Evolutionary conservation across 495 filamentous ascomycete species (phyloP).

Genomic region (Polyplosphaeria fusca): DNA sequence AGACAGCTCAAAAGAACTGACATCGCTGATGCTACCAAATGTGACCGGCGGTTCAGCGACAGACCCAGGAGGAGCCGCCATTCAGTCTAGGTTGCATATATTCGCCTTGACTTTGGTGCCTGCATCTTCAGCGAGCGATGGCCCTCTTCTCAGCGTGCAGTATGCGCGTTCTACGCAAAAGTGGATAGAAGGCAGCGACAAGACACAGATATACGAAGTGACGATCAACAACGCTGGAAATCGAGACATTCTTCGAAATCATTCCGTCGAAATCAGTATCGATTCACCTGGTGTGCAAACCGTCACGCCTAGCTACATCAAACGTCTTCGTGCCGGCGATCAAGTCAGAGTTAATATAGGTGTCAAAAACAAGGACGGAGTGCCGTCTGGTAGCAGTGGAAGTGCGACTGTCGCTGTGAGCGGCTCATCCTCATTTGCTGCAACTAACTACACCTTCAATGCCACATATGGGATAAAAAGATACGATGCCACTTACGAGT

Average conservation of each 20-base stretch:
- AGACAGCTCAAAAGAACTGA: slow-evolving; percentile 47
- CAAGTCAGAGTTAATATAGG: slow-evolving; percentile 51
- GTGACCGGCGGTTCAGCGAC: slow-evolving; percentile 26
- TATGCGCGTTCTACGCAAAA: slow-evolving; percentile 54
- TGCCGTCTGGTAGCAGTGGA: slow-evolving; percentile 23
- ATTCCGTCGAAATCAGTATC: slow-evolving; percentile 43
- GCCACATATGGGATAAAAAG: slow-evolving; percentile 39
- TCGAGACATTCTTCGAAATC: slow-evolving; percentile 43
- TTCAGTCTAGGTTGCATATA: slow-evolving; percentile 43
- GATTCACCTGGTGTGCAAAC: slow-evolving; percentile 43
- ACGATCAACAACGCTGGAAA: slow-evolving; percentile 51
- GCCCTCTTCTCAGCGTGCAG: slow-evolving; percentile 42
- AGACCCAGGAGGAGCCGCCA: slow-evolving; percentile 2
- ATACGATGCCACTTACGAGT: slow-evolving; percentile 41
- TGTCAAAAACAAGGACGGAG: slow-evolving; percentile 31
- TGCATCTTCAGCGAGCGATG: slow-evolving; percentile 10
- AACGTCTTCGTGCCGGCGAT: slow-evolving; percentile 53
- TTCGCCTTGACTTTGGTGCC: slow-evolving; percentile 46
- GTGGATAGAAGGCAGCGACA: slow-evolving; percentile 45
- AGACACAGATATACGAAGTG: slow-evolving; percentile 52
- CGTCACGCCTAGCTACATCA: slow-evolving; percentile 43
- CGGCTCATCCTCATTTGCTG: slow-evolving; percentile 31
- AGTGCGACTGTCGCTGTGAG: slow-evolving; percentile 37
- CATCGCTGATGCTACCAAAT: slow-evolving; percentile 45
- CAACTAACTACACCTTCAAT: slow-evolving; percentile 35